phyloP scores from a whole-genome alignment of 345 rosid species.

The Firmiana major region DNA sequence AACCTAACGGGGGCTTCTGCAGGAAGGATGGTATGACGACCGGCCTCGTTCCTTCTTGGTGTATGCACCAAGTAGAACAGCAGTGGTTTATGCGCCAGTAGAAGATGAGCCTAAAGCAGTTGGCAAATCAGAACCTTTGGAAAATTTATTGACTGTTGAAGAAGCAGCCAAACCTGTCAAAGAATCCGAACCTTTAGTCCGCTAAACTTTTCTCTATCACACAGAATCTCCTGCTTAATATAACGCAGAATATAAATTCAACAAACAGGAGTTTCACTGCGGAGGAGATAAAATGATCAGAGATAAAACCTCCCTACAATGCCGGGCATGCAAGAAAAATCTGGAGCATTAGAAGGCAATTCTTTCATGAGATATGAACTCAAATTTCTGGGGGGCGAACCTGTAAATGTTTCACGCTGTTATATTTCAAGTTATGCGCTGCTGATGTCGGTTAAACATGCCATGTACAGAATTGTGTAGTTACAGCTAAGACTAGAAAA shows the following conservation, averaged over 20 bases:
- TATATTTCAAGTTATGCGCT: background rate
- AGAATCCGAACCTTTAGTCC: background rate
- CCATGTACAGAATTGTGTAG: background rate
- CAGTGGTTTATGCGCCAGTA: conserved; percentile 75
- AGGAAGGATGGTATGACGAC: conserved; percentile 75
- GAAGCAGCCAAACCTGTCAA: conserved; percentile 1
- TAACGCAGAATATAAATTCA: background rate
- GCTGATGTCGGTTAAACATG: background rate
- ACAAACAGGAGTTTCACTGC: background rate
- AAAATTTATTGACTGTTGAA: background rate
- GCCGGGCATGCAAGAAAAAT: background rate
- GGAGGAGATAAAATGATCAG: background rate
- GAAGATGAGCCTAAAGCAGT: conserved; percentile 31
- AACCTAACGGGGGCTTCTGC: conserved; percentile 22
- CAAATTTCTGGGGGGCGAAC: background rate
- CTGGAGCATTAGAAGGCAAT: background rate
- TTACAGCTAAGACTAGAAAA: background rate
- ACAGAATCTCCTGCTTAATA: background rate
- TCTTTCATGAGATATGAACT: background rate
- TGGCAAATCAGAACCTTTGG: background rate
- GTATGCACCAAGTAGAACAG: conserved; percentile 86
- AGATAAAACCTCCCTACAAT: background rate
- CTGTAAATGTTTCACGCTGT: conserved; percentile 6
- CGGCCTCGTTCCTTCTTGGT: conserved; percentile 76
- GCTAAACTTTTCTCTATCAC: conserved; percentile 1